Percentiles rank a stretch among this genome's conserved stretches.
These are phyloP conservation scores for Hymenoscyphus salicellus DNA, from an alignment of 2,329 filamentous ascomycete species.

Conservation along the genomic window DNA sequence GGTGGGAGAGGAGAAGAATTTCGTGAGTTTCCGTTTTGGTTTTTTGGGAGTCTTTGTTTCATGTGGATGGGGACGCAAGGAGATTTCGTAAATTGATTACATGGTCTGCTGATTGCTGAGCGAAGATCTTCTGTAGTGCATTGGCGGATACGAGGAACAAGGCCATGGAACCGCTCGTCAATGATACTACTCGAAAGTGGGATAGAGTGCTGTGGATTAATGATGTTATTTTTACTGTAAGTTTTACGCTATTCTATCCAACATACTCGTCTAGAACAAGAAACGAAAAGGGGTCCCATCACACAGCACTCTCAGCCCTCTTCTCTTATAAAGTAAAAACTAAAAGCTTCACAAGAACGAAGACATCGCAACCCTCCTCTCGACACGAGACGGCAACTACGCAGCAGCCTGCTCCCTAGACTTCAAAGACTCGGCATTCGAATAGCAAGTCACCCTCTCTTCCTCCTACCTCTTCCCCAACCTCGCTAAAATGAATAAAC, in stretches of 20 bases:
- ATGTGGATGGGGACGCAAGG: no score
- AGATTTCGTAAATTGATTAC: not conserved
- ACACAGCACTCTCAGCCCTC: no score
- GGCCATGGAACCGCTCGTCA: conserved; percentile 43
- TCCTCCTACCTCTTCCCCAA: not conserved
- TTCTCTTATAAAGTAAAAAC: not conserved
- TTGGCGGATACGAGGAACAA: conserved; percentile 62
- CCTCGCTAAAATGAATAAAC: no score
- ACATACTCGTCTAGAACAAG: not conserved
- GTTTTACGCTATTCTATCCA: conserved; percentile 17
- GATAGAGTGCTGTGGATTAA: conserved; percentile 62
- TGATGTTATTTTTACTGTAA: conserved; percentile 59
- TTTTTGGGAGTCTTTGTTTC: no score
- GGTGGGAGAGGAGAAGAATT: conserved; percentile 52
- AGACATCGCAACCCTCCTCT: conserved; percentile 54
- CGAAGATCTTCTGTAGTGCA: conserved; percentile 47
- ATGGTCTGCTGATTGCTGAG: not conserved
- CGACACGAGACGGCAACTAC: conserved; percentile 57
- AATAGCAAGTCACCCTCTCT: conserved; percentile 14
- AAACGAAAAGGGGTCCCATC: no score
- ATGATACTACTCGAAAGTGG: conserved; percentile 34
- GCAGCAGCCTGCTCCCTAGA: conserved; percentile 62
- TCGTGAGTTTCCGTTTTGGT: not conserved
- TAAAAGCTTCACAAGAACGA: conserved; percentile 41
- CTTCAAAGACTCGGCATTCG: conserved; percentile 51